These are phyloP conservation scores for Symbiodinium pilosum DNA, from an alignment of 73 alveolate species.

Conservation along the genomic window DNA sequence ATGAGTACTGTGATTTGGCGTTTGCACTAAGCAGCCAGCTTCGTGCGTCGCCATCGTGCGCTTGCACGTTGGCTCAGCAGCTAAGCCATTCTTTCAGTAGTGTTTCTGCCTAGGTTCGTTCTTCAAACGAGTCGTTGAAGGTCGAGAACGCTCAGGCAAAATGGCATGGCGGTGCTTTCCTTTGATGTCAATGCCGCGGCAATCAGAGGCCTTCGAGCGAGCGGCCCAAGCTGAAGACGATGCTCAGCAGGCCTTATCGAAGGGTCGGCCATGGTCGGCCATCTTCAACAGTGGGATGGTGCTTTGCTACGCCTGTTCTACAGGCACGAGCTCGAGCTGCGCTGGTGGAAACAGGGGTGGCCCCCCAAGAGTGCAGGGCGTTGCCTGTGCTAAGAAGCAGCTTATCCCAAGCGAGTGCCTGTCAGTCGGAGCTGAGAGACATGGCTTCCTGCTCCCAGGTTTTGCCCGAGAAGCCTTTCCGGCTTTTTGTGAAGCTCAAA, in stretches of 20 bases:
- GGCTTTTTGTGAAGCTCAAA: background rate
- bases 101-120: conserved; percentile 3
- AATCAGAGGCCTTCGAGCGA: conserved; percentile 50
- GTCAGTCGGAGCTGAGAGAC: too few species aligned
- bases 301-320: background rate
- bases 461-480: background rate
- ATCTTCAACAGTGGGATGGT: background rate
- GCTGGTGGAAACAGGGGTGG: conserved; percentile 2
- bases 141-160: conserved; percentile 80
- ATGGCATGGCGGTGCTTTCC: background rate
- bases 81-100: background rate
- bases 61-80: background rate
- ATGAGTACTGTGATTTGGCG: too few species aligned
- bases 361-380: background rate
- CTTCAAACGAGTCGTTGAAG: conserved; percentile 90
- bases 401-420: background rate
- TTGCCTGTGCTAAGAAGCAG: background rate
- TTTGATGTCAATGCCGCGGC: background rate
- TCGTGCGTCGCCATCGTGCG: too few species aligned
- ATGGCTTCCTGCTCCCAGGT: background rate
- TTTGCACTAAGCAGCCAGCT: too few species aligned
- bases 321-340: background rate
- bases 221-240: conserved; percentile 72
- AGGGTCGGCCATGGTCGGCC: background rate
- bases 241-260: conserved; percentile 24